Base-by-base conservation (phyloP, 257 asterid species). In the Penstemon davidsonii region DNA sequence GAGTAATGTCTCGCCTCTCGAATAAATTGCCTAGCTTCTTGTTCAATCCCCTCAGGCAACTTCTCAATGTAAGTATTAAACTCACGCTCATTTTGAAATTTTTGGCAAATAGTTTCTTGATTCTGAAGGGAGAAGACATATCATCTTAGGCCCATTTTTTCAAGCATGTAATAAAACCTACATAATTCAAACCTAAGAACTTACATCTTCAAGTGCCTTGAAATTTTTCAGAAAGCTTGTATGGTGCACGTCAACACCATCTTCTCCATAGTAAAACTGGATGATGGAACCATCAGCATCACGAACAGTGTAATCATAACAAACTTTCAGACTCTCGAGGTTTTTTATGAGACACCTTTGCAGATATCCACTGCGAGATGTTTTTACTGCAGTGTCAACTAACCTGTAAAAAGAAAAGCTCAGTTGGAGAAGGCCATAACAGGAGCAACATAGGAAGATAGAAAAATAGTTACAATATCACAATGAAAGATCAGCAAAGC, bases 331-430 rank as follows among this genome's bases (percentile, higher is more conserved):
- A 79, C 95, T 82, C 87, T 93, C 99, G 3, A 93, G 91, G 77
- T 93, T 93, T 75, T 93, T 93, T 65, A 93, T 65, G 69, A 93
- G 86, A 73, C 96, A 88, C 74, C 99, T 84, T 64, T 93, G 99
- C 44, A 93, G 79, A 83, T 93, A 93, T 74, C 99, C 99, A 83
- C 99, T 93, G 50, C 99, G 99, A 68, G 99, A 93, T 61, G 99
- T 93, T 83, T 93, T 93, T 50, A 93, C 99, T 50, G 99, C 99
- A 71, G 99, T 93, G 76, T 93, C 99, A 67, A 93, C 99, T 68
- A 93, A 81, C 80, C 99, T 93, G 86, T 74, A 55, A 62, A 75
- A 62, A 64, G 33, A 56, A 8, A 65, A 65, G 62, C 39, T 52
- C 33, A 54, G 76, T 82, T 62, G 64, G 73, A 55, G 50, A 68